Evolutionary conservation across 345 rosid genomes (phyloP).

Genomic region (Theobroma cacao): DNA sequence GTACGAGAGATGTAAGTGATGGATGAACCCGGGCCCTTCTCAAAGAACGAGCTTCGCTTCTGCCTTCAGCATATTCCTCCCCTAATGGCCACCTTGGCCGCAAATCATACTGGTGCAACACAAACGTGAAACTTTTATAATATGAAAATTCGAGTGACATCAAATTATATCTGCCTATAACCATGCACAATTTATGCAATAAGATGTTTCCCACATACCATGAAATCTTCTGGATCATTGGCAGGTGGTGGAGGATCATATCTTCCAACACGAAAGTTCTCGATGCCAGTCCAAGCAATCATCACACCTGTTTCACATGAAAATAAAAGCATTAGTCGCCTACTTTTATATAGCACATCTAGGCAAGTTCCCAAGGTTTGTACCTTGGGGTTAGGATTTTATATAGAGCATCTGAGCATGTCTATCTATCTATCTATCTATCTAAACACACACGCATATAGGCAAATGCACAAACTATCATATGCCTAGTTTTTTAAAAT

Average conservation of each 20-base stretch:
- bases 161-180: not conserved
- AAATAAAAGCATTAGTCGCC: not conserved
- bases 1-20: constrained; percentile 79
- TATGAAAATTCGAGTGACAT: not conserved
- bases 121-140: constrained; percentile 1
- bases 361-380: not conserved
- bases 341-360: not conserved
- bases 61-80: constrained; percentile 78
- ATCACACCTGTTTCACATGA: constrained; percentile 61
- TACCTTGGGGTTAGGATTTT: not conserved
- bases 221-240: constrained; percentile 61
- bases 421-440: not conserved
- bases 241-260: constrained; percentile 91
- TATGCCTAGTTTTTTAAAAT: not conserved
- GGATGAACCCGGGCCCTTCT: constrained; percentile 80
- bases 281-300: constrained; percentile 99
- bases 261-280: constrained; percentile 85
- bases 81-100: constrained; percentile 96
- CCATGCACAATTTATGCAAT: not conserved
- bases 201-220: constrained; percentile 41
- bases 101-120: constrained; percentile 66
- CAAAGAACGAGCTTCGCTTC: constrained; percentile 76
- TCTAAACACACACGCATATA: not conserved
- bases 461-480: not conserved
- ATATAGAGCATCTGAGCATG: not conserved